Conservation (phyloP, 352 stramenopile species). For the Pythium scleroteichum region DNA sequence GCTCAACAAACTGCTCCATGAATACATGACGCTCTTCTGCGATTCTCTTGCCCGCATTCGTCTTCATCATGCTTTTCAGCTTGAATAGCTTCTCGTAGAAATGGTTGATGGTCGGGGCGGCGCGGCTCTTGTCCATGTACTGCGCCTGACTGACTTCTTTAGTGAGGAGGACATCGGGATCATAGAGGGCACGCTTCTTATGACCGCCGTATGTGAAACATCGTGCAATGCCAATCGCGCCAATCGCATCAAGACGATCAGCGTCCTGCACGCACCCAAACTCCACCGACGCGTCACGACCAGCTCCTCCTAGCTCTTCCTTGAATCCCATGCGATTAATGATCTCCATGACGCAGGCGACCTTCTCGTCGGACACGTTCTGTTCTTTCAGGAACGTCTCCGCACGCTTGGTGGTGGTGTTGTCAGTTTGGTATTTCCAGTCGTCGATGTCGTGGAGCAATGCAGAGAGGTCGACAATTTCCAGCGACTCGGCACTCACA, state of each 20-base stretch:
- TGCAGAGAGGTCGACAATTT: slow-evolving; percentile 83
- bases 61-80: slow-evolving; percentile 89
- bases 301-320: slow-evolving; percentile 57
- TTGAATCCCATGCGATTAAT: slow-evolving; percentile 87
- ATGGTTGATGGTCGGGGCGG: slow-evolving; percentile 83
- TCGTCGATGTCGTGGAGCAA: slow-evolving; percentile 91
- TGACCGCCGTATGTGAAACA: slow-evolving; percentile 90
- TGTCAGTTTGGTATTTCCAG: slow-evolving; percentile 82
- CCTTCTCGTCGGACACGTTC: slow-evolving; percentile 45
- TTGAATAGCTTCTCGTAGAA: slow-evolving; percentile 93
- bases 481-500: slow-evolving; percentile 51
- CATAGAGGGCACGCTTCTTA: slow-evolving; percentile 83
- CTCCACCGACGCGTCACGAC: slow-evolving; percentile 47
- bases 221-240: slow-evolving; percentile 88
- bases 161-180: slow-evolving; percentile 52
- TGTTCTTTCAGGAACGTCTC: slow-evolving; percentile 59
- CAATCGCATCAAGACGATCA: slow-evolving; percentile 89
- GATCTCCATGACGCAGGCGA: slow-evolving; percentile 76
- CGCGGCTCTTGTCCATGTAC: slow-evolving; percentile 78
- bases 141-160: slow-evolving; percentile 70
- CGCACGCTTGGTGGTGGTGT: slow-evolving; percentile 58
- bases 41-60: slow-evolving; percentile 60
- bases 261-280: slow-evolving; percentile 90
- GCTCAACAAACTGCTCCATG: slow-evolving; percentile 83
- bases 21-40: slow-evolving; percentile 83